phyloP scores from a whole-genome alignment of 2,329 filamentous ascomycete genomes.

The Talaromyces sp. region DNA sequence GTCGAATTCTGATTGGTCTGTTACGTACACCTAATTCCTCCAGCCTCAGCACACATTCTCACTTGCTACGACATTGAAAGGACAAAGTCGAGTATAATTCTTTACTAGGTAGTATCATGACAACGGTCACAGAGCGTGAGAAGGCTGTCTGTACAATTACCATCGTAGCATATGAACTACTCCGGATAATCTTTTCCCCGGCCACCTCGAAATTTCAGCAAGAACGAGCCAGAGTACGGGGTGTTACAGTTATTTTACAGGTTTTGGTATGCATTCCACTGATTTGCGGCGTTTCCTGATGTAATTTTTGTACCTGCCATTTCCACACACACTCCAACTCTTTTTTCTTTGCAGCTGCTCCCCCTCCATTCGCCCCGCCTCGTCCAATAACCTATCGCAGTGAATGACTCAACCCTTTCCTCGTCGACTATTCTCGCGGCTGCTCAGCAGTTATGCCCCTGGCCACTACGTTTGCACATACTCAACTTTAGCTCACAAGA shows the following conservation, averaged over 20 bases:
- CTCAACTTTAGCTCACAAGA: constrained; percentile 26
- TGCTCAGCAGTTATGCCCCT: constrained; percentile 22
- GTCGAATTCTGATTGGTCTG: too few relatives aligned
- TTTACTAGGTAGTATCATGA: too few relatives aligned
- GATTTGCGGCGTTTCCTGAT: neutral
- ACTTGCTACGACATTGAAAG: too few relatives aligned
- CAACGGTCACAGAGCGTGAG: too few relatives aligned
- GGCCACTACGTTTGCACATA: constrained; percentile 33
- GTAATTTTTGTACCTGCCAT: constrained; percentile 13
- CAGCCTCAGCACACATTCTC: too few relatives aligned
- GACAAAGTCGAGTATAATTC: too few relatives aligned
- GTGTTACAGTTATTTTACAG: constrained; percentile 3
- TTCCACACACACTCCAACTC: neutral
- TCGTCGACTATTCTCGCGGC: constrained; percentile 33
- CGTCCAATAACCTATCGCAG: constrained; percentile 14
- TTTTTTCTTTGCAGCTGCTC: neutral
- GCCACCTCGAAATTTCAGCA: neutral
- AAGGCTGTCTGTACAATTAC: too few relatives aligned
- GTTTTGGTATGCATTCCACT: neutral
- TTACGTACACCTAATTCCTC: too few relatives aligned
- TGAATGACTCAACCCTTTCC: constrained; percentile 39
- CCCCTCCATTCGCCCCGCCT: constrained; percentile 7
- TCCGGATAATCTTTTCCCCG: constrained; percentile 11
- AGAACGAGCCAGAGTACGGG: neutral
- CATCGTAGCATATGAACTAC: too few relatives aligned